A percentile compares a stretch with the other conserved stretches of the same genome.
These are phyloP conservation scores for Aureobasidium sp. DNA, from an alignment of 2,329 filamentous ascomycete species.

Conservation along the genomic window DNA sequence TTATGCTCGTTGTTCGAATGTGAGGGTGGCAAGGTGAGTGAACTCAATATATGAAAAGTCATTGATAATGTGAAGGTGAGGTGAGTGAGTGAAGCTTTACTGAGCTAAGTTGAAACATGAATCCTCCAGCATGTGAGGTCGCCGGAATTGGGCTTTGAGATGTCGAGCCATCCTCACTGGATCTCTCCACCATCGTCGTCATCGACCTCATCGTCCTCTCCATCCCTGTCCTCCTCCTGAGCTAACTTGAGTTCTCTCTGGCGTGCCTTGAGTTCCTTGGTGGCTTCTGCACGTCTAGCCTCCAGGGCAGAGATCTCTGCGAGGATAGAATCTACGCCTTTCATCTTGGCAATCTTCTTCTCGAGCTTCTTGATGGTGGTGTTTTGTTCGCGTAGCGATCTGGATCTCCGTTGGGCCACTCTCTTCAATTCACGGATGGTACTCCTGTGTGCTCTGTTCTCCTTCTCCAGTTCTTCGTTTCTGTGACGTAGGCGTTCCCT, in stretches of 20 bases:
- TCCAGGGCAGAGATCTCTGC: no score
- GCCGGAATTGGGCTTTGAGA: no score
- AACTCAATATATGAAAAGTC: not conserved
- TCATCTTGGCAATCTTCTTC: not conserved
- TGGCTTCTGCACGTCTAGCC: no score
- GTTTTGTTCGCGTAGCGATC: no score
- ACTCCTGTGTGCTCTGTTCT: not conserved
- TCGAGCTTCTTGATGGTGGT: not conserved
- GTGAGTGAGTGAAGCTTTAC: not conserved
- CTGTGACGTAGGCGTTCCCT: no score
- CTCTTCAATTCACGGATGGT: not conserved
- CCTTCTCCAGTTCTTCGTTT: not conserved
- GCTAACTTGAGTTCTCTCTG: no score
- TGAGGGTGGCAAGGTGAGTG: not conserved
- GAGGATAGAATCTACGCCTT: no score
- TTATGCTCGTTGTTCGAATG: not conserved
- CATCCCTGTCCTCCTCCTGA: no score
- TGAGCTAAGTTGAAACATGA: not conserved
- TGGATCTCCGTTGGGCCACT: not conserved
- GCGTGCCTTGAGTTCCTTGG: no score
- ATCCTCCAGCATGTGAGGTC: not conserved
- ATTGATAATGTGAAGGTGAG: not conserved
- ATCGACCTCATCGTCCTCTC: no score
- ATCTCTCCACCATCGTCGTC: no score
- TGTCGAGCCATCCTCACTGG: not conserved